Conservation (phyloP, 2,329 filamentous ascomycete species). For the Bipolaris cookei region DNA sequence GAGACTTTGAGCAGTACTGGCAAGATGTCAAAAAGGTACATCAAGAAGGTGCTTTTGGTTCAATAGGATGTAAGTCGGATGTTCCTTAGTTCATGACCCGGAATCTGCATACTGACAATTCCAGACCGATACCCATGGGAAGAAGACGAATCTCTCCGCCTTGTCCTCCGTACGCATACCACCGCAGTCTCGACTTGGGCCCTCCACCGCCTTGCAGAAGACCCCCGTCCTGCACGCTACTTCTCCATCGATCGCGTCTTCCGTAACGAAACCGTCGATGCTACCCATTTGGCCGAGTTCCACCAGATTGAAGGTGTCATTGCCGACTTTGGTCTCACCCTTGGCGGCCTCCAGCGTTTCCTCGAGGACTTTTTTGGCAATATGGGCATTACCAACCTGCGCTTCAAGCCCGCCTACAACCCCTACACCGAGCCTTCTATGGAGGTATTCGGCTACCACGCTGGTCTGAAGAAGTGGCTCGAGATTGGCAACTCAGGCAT, state of each 20-base stretch:
- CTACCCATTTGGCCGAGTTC: conserved; percentile 96
- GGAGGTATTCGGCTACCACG: conserved; percentile 97
- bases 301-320: conserved; percentile 99
- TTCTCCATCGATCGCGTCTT: conserved; percentile 99
- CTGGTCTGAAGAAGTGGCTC: conserved; percentile 68
- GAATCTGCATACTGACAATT: background rate
- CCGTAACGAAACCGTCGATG: conserved; percentile 96
- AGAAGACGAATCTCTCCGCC: conserved; percentile 80
- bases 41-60: conserved; percentile 89
- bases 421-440: conserved; percentile 77
- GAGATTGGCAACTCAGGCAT: conserved; percentile 99
- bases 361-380: conserved; percentile 95
- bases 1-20: conserved; percentile 85
- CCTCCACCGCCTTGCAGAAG: conserved; percentile 84
- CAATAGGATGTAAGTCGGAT: conserved; percentile 70
- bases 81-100: background rate
- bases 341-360: conserved; percentile 91
- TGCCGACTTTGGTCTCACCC: conserved; percentile 90
- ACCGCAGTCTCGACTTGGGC: conserved; percentile 91
- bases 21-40: conserved; percentile 86
- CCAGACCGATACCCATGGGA: conserved; percentile 86
- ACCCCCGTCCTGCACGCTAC: conserved; percentile 87
- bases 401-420: conserved; percentile 98
- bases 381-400: conserved; percentile 86
- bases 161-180: conserved; percentile 95